Evolutionary conservation across 1,284 basidiomycete species (phyloP), one percentile per base, ranked within the genome.

Genomic region (Coniferiporia weirii): DNA sequence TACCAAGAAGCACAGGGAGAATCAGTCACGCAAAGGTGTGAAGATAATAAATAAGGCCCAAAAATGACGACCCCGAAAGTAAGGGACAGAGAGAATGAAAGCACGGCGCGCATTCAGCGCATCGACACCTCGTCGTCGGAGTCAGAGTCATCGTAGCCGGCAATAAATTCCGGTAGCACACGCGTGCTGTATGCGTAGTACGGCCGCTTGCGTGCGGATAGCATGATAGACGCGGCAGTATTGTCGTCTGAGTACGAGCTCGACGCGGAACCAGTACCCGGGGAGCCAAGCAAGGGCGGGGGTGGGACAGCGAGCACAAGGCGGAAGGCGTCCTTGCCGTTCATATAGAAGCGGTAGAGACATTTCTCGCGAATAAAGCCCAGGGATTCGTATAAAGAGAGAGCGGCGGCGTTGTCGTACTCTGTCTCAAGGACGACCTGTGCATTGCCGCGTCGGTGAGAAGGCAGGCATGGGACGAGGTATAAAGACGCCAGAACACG

Each of bases 291-390:
- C 13, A 70, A 68, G 48, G 52, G 63, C 2, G 59, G 61, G 10
- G 72, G 71, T 2, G 82, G 79, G 1, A 89, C 71, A 35, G 80
- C 73, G 40, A 89, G 81, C 22, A 90, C 81, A 50, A 92, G 82
- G 43, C 90, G 79, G 68, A 91, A 92, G 0, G 90, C 89, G 67
- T 92, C 89, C 71, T 92, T 92, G 54, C 89, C 92, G 68, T 98
- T 99, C 66, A 98, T 83, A 70, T 99, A 99, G 75, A 99, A 99
- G 2, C 95, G 82, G 70, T 89, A 89, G 10, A 99, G 79, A 1
- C 96, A 83, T 72, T 99, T 99, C 76, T 98, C 96, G 50, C 93
- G 84, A 27, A 98, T 88, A 73, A 99, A 99, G 0, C 97, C 96
- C 22, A 98, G 80, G 1, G 87, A 86, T 64, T 91, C 90, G 73